Conservation (phyloP, 805 yeast species). For the Pichia heedii region DNA sequence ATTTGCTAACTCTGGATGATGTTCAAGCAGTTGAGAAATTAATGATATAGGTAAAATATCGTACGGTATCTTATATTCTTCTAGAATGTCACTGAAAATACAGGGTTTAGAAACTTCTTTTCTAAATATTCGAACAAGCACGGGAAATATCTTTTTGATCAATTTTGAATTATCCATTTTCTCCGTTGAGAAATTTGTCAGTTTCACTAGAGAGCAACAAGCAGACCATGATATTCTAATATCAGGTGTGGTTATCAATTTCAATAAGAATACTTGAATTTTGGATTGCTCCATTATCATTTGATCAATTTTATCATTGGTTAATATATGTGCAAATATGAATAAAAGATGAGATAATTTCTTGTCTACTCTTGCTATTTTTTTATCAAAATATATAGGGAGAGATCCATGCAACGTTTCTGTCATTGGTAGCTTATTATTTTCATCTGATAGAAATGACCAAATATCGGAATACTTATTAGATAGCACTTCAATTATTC, state of each 20-base stretch:
- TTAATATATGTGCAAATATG: constrained; percentile 2
- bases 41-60: constrained; percentile 3
- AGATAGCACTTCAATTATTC: neutral
- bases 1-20: neutral
- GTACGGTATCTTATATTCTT: neutral
- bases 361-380: neutral
- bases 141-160: neutral
- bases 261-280: neutral
- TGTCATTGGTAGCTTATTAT: neutral
- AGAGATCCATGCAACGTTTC: neutral
- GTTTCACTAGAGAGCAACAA: no score
- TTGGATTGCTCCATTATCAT: neutral
- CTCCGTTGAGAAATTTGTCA: no score
- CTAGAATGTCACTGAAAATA: neutral
- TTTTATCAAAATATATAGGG: neutral
- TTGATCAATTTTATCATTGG: neutral
- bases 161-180: no score
- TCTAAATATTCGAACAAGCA: neutral
- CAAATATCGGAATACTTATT: neutral
- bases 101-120: no score
- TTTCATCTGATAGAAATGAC: neutral
- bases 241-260: neutral
- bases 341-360: constrained; percentile 1
- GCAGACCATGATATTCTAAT: no score
- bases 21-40: neutral